Evolutionary conservation across 202 grass and related monocot genomes (phyloP).

Genomic region (Schoenoplectus triqueter): DNA sequence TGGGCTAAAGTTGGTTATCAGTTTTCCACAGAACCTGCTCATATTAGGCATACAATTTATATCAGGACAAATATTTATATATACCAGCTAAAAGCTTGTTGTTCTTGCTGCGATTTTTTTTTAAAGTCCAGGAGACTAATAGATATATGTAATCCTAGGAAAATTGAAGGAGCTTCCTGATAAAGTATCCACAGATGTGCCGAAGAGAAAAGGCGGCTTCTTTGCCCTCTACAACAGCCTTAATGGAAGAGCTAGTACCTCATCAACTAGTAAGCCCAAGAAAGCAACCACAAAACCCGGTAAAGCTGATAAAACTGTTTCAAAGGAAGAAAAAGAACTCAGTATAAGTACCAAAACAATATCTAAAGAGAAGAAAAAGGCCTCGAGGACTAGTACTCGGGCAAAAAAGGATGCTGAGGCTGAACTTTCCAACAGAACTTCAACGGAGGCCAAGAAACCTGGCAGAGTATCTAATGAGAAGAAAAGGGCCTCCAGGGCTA

Average conservation of each 20-base stretch:
- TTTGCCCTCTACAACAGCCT: conserved; percentile 42
- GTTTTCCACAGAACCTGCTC: background rate
- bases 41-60: background rate
- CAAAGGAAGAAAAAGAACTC: conserved; percentile 51
- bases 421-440: background rate
- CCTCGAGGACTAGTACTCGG: conserved; percentile 38
- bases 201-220: conserved; percentile 45
- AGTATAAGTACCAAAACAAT: conserved; percentile 46
- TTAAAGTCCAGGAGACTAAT: conserved; percentile 41
- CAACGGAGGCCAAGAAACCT: background rate
- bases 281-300: conserved; percentile 56
- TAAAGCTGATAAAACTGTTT: conserved; percentile 45
- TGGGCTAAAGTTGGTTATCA: background rate
- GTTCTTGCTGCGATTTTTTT: conserved; percentile 16
- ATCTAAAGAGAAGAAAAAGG: conserved; percentile 50
- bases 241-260: conserved; percentile 48
- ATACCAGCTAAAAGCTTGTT: background rate
- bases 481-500: conserved; percentile 27
- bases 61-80: conserved; percentile 12
- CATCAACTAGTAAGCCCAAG: conserved; percentile 49
- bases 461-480: conserved; percentile 5
- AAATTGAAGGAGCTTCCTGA: conserved; percentile 54
- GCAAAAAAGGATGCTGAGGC: conserved; percentile 38
- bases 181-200: conserved; percentile 44
- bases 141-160: conserved; percentile 47